A percentile compares a stretch with the other conserved stretches of the same genome.
These are phyloP conservation scores for Euphrasia confusa DNA, from an alignment of 257 asterid genomes.

Conservation along the genomic window DNA sequence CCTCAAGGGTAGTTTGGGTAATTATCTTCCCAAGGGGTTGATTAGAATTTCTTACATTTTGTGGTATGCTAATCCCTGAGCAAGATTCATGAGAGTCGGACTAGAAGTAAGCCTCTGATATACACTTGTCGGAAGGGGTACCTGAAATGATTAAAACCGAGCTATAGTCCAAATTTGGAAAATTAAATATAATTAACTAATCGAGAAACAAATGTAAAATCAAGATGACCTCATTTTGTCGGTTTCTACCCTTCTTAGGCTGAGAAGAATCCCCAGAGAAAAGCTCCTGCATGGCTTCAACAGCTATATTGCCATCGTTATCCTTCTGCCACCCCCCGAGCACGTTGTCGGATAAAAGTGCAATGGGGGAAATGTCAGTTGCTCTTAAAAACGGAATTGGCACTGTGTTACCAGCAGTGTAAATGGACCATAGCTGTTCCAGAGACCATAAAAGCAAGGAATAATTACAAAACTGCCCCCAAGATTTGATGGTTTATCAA, in stretches of 20 bases:
- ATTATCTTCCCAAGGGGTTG: not conserved
- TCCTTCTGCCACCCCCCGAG: conserved; percentile 63
- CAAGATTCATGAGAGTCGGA: conserved; percentile 89
- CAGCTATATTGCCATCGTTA: conserved; percentile 61
- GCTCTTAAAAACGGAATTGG: conserved; percentile 93
- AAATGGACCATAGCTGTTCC: conserved; percentile 88
- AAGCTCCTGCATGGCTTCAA: conserved; percentile 86
- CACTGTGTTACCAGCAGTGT: conserved; percentile 94
- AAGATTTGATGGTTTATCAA: not conserved
- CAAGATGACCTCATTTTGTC: conserved; percentile 72
- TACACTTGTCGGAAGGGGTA: conserved; percentile 85
- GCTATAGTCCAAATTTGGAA: conserved; percentile 6
- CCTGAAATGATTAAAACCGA: conserved; percentile 35
- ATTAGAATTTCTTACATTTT: conserved; percentile 48
- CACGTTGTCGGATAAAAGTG: conserved; percentile 81
- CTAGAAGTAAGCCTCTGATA: conserved; percentile 76
- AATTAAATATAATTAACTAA: not conserved
- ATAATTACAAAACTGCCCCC: not conserved
- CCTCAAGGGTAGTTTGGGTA: too few species aligned
- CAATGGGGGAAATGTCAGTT: conserved; percentile 91
- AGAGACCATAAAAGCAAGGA: conserved; percentile 11
- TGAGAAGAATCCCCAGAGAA: conserved; percentile 69
- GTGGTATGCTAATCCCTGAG: conserved; percentile 95
- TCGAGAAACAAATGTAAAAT: not conserved
- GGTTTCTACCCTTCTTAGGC: conserved; percentile 85